phyloP scores from a whole-genome alignment of 73 alveolate species.

The Halteria grandinella region DNA sequence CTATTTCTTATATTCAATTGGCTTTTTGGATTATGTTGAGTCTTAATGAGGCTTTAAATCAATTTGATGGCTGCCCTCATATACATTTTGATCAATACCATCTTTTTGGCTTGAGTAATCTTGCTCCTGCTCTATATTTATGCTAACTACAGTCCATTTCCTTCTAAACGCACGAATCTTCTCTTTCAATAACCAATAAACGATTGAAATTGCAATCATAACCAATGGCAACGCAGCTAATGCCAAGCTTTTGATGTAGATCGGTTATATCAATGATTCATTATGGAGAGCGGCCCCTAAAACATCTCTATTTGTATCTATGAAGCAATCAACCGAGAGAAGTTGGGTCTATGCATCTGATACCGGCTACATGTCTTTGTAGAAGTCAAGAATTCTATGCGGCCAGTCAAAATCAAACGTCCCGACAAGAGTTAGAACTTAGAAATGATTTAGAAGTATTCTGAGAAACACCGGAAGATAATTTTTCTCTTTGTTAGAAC shows the following conservation, averaged over 20 bases:
- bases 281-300: background rate
- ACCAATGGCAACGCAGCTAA: background rate
- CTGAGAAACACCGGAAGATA: slow-evolving; percentile 38
- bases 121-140: too few species aligned
- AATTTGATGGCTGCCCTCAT: too few species aligned
- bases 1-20: too few species aligned
- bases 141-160: too few species aligned
- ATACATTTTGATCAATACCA: too few species aligned
- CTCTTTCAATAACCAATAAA: background rate
- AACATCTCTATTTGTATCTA: background rate
- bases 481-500: slow-evolving; percentile 40
- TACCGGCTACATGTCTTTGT: background rate
- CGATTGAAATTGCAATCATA: background rate
- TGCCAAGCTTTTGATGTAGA: background rate
- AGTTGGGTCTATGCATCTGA: background rate
- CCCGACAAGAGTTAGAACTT: slow-evolving; percentile 12
- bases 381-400: background rate
- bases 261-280: background rate
- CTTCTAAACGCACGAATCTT: too few species aligned
- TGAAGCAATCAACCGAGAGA: slow-evolving; percentile 9
- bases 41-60: too few species aligned
- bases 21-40: too few species aligned
- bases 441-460: slow-evolving; percentile 53
- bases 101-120: too few species aligned
- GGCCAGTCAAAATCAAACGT: slow-evolving; percentile 19